Percentiles rank a stretch among this genome's conserved stretches.
Conservation (phyloP, 2,329 filamentous ascomycete species). For the Botrytis squamosa region DNA sequence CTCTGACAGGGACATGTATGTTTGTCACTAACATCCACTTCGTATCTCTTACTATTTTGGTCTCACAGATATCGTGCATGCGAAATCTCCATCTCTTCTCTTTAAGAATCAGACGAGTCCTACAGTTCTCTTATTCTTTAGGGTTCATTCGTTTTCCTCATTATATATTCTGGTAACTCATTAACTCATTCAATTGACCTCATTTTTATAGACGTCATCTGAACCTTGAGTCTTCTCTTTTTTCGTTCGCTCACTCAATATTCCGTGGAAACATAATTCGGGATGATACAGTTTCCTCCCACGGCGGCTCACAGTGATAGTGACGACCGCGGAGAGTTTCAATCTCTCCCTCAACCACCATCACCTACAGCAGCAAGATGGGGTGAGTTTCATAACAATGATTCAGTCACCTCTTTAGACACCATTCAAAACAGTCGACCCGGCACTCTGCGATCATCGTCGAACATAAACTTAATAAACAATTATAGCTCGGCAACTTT, state of each 20-base stretch:
- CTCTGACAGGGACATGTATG: not conserved
- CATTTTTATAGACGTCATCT: not conserved
- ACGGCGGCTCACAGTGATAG: slow-evolving; percentile 8
- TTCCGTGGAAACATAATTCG: not conserved
- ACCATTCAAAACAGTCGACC: not conserved
- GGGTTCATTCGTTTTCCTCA: slow-evolving; percentile 12
- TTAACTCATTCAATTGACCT: not conserved
- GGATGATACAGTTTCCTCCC: slow-evolving; percentile 18
- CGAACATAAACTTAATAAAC: slow-evolving; percentile 9
- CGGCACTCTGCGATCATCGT: not conserved
- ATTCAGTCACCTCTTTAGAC: slow-evolving; percentile 11
- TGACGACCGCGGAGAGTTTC: slow-evolving; percentile 15
- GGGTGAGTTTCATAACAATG: slow-evolving; percentile 1
- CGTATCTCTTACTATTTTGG: slow-evolving; percentile 8
- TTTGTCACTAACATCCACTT: slow-evolving; percentile 1
- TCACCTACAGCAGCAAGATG: not conserved
- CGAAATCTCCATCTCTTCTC: slow-evolving; percentile 10
- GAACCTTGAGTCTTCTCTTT: not conserved
- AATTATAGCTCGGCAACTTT: slow-evolving; percentile 17
- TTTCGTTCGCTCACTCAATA: not conserved
- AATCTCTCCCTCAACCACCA: slow-evolving; percentile 11
- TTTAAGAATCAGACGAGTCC: slow-evolving; percentile 17
- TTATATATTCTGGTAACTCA: not conserved
- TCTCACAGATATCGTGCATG: slow-evolving; percentile 11
- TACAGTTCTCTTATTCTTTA: not conserved